Evolutionary conservation across 768 basidiomycete genomes (phyloP).

Genomic region (Podaxis mareebaensis): DNA sequence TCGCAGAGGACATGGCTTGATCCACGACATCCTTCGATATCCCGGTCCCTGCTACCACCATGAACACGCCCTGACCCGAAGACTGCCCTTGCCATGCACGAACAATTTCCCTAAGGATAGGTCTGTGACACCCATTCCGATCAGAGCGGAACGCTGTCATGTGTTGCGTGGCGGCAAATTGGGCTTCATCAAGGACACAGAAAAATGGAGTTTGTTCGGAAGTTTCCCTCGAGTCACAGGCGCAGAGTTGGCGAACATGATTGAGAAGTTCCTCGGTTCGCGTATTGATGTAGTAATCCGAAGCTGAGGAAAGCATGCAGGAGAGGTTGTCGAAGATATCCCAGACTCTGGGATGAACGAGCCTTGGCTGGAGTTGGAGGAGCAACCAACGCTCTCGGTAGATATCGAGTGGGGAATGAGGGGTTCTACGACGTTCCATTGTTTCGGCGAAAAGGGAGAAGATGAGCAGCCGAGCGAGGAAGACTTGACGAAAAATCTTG

Average conservation of each 20-base stretch:
- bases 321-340: constrained; percentile 43
- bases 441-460: constrained; percentile 38
- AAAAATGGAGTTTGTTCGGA: constrained; percentile 37
- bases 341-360: constrained; percentile 36
- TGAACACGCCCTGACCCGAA: constrained; percentile 39
- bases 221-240: constrained; percentile 5
- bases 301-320: constrained; percentile 31
- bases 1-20: constrained; percentile 44
- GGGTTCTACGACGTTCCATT: constrained; percentile 24
- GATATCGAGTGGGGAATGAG: constrained; percentile 4
- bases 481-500: constrained; percentile 36
- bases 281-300: constrained; percentile 36
- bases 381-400: constrained; percentile 41
- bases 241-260: constrained; percentile 30
- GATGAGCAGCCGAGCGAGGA: constrained; percentile 42
- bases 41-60: constrained; percentile 47
- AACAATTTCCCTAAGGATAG: constrained; percentile 43
- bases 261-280: constrained; percentile 33
- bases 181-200: constrained; percentile 48
- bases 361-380: constrained; percentile 41
- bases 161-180: constrained; percentile 42
- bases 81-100: constrained; percentile 41
- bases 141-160: constrained; percentile 38
- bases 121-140: constrained; percentile 33
- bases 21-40: constrained; percentile 47